These are phyloP conservation scores for Arthroderma sp. DNA, from an alignment of 2,329 filamentous ascomycete species.

Conservation along the genomic window DNA sequence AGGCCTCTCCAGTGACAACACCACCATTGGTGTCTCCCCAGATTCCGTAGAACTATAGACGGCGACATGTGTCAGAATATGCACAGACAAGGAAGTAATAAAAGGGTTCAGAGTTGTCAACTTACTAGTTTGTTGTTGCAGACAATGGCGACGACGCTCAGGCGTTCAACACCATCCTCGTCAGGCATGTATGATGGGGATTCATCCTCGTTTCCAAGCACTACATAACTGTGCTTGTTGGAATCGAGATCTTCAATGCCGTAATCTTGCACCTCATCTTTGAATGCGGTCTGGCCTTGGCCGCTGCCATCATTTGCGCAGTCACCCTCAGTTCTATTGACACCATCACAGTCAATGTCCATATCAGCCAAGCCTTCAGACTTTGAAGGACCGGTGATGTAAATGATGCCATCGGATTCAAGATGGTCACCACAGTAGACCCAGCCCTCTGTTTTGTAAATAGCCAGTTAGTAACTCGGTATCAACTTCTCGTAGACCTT, in stretches of 20 bases:
- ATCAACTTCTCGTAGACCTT: not conserved
- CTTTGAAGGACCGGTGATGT: conserved; percentile 5
- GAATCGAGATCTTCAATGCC: conserved; percentile 14
- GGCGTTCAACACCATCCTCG: conserved; percentile 33
- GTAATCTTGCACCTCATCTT: conserved; percentile 5
- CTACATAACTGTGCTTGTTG: conserved; percentile 16
- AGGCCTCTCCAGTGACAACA: conserved; percentile 43
- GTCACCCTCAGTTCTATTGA: conserved; percentile 3
- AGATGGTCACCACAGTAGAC: conserved; percentile 10
- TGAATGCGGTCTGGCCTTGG: conserved; percentile 9
- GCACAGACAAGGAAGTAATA: not conserved
- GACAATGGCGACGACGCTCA: conserved; percentile 44
- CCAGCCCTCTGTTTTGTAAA: not conserved
- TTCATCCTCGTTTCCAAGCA: conserved; percentile 13
- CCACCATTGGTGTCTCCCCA: conserved; percentile 51
- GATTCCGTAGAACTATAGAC: conserved; percentile 40
- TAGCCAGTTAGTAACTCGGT: not conserved
- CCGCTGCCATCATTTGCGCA: conserved; percentile 6
- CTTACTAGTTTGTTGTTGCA: conserved; percentile 36
- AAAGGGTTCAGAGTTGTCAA: not conserved
- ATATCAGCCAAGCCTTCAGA: conserved; percentile 8
- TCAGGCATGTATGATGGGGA: conserved; percentile 29
- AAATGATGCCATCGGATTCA: conserved; percentile 7
- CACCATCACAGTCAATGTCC: conserved; percentile 12
- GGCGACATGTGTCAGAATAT: not conserved